A percentile compares a stretch with the other conserved stretches of the same genome.
Evolutionary conservation across 2,329 filamentous ascomycete genomes (phyloP).

Genomic region (Colletotrichum destructivum): DNA sequence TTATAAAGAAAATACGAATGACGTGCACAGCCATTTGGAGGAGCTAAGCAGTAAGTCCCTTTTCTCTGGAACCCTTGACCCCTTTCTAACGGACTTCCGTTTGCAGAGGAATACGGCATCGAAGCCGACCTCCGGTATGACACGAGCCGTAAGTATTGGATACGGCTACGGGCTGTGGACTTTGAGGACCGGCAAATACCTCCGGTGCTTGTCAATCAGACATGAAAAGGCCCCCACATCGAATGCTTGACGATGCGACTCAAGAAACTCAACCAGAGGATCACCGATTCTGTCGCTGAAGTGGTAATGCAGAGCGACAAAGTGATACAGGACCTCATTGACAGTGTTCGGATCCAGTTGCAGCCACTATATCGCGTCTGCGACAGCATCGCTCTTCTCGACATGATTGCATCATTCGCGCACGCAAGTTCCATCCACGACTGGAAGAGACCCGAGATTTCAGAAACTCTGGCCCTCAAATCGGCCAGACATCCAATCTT

Average conservation of each 20-base stretch:
- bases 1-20: constrained; percentile 89
- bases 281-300: constrained; percentile 86
- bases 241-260: constrained; percentile 92
- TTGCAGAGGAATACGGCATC: constrained; percentile 69
- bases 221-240: constrained; percentile 79
- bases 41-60: constrained; percentile 72
- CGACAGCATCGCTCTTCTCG: constrained; percentile 87
- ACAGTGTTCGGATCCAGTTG: constrained; percentile 79
- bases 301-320: constrained; percentile 87
- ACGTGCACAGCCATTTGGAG: constrained; percentile 80
- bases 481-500: constrained; percentile 83
- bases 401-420: constrained; percentile 86
- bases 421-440: constrained; percentile 76
- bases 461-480: constrained; percentile 79
- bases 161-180: constrained; percentile 75
- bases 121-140: constrained; percentile 82
- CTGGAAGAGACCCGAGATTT: constrained; percentile 77
- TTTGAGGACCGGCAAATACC: constrained; percentile 75
- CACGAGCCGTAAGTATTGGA: constrained; percentile 82
- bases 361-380: constrained; percentile 85
- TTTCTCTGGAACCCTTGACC: background rate
- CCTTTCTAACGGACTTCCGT: background rate
- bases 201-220: constrained; percentile 82
- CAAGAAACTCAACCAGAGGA: constrained; percentile 83
- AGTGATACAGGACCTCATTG: constrained; percentile 80